phyloP scores from a whole-genome alignment of 2,329 filamentous ascomycete genomes.

The Alternaria sp. region DNA sequence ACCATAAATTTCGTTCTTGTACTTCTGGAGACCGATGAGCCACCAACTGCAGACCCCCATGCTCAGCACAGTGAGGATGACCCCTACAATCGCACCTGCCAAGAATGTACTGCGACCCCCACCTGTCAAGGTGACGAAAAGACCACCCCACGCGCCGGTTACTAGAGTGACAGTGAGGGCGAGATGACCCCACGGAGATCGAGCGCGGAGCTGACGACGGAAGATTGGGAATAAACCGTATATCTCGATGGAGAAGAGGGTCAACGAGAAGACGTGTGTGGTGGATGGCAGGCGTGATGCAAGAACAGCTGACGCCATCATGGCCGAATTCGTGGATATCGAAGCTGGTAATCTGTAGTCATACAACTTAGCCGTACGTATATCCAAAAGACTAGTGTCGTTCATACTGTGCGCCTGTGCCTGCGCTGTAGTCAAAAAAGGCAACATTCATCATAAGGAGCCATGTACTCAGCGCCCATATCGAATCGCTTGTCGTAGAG shows the following conservation, averaged over 20 bases:
- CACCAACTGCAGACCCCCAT: conserved; percentile 98
- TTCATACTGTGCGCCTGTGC: conserved; percentile 59
- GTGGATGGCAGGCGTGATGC: conserved; percentile 88
- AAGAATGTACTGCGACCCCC: conserved; percentile 65
- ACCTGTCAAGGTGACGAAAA: conserved; percentile 66
- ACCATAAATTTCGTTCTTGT: conserved; percentile 98
- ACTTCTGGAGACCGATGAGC: conserved; percentile 95
- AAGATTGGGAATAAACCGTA: conserved; percentile 99
- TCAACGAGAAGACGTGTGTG: conserved; percentile 92
- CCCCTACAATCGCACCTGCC: conserved; percentile 77
- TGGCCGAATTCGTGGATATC: conserved; percentile 90
- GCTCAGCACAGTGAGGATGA: conserved; percentile 74
- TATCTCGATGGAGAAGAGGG: conserved; percentile 95
- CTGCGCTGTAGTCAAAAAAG: conserved; percentile 93
- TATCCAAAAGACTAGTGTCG: not conserved
- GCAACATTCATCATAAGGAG: conserved; percentile 94
- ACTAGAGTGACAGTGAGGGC: conserved; percentile 77
- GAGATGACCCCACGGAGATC: conserved; percentile 82
- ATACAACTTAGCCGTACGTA: conserved; percentile 16
- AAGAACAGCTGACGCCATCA: conserved; percentile 95
- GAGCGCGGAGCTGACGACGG: conserved; percentile 81
- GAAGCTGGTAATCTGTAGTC: conserved; percentile 69
- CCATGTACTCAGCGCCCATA: conserved; percentile 96
- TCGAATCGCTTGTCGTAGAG: conserved; percentile 91
- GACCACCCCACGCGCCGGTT: conserved; percentile 77